Evolutionary conservation across 306 rosid species (phyloP), one percentile per base, ranked within the genome.

Genomic region (Cicer cuneatum): DNA sequence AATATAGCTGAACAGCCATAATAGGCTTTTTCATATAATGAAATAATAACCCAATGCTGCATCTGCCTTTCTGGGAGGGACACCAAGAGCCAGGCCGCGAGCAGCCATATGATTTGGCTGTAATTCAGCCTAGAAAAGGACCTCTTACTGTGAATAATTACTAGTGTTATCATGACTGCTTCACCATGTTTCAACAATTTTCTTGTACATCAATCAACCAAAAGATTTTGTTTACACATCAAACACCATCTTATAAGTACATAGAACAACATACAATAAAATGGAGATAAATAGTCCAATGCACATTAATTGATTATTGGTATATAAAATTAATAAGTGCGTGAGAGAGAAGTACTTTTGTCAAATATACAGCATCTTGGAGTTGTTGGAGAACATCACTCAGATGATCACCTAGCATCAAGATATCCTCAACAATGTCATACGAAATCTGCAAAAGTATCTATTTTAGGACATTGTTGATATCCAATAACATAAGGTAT

Each of bases 281-380:
- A 54, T 24, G 29, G 61, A 49, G 40, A 49, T 29, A 14, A 29
- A 76, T 42, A 37, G 49, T 65, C 16, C 42, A 66, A 13, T 4
- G 24, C 6, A 15, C 12, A 65, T 48, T 45, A 42, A 69, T 53
- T 21, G 18, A 54, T 64, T 72, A 64, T 16, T 63, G 49, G 51
- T 29, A 58, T 41, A 56, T 7, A 37, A 21, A 14, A 45, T 9
- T n/a, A 14, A 15, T 2, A 54, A 56, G 53, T 53, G 80, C 41
- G 24, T 33, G 62, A 66, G 63, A 69, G 72, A 76, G 54, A 37
- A 41, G 73, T 38, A 83, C 98, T 93, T 94, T 94, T 43, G 97
- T 91, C 92, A 94, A 69, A 82, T 87, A 83, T 68, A 91, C 96
- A 10, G 98, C 99, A 86, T 94, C 97, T 77, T 94, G 95, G 77